phyloP scores from a whole-genome alignment of 2,329 filamentous ascomycete species.

The Gnomoniopsis sp. region DNA sequence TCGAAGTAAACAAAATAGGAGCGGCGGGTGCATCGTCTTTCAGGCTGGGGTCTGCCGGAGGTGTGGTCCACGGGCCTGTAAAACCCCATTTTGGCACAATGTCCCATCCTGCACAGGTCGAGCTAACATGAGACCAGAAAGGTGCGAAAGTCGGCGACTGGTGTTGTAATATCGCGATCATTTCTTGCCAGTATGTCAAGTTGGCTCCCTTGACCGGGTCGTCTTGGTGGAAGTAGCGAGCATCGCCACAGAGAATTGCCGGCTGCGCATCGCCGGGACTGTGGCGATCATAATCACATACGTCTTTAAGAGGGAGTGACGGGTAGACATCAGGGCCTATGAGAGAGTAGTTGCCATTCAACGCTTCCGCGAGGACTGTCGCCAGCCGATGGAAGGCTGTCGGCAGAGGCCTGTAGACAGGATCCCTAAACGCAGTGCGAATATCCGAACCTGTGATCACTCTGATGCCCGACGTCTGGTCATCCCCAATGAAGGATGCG shows the following conservation, averaged over 20 bases:
- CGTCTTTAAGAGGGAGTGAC: constrained; percentile 7
- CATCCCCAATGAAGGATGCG: constrained; percentile 15
- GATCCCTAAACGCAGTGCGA: constrained; percentile 21
- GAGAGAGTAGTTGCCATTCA: constrained; percentile 27
- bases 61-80: constrained; percentile 21
- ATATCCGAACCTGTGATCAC: constrained; percentile 32
- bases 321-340: constrained; percentile 4
- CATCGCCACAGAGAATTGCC: constrained; percentile 35
- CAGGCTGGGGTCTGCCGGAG: constrained; percentile 9
- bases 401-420: constrained; percentile 31
- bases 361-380: constrained; percentile 21
- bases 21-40: constrained; percentile 11
- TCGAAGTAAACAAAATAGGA: constrained; percentile 12
- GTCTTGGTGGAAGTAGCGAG: constrained; percentile 22
- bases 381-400: constrained; percentile 18
- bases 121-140: constrained; percentile 27
- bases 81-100: constrained; percentile 25
- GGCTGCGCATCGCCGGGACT: constrained; percentile 21
- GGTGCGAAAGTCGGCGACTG: constrained; percentile 31
- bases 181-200: constrained; percentile 26
- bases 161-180: constrained; percentile 25
- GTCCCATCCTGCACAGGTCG: constrained; percentile 24
- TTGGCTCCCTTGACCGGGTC: neutral
- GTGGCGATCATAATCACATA: constrained; percentile 3
- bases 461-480: constrained; percentile 21